Evolutionary conservation across 2,329 filamentous ascomycete genomes (phyloP).

Genomic region (Alternaria viburni): DNA sequence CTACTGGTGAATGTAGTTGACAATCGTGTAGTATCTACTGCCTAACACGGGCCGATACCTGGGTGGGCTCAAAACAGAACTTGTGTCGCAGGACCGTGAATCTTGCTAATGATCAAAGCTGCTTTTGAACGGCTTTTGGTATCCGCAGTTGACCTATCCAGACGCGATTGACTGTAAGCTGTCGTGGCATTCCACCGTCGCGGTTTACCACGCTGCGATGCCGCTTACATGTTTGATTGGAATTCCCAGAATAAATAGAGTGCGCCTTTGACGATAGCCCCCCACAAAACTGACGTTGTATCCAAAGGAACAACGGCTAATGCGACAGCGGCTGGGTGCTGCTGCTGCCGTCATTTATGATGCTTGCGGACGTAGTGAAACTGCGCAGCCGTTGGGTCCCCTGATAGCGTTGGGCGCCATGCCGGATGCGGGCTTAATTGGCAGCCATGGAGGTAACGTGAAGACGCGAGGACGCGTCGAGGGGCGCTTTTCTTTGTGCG

Average conservation of each 20-base stretch:
- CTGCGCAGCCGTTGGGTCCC: constrained; percentile 10
- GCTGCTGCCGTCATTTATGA: neutral
- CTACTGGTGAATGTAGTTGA: neutral
- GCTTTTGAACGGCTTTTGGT: neutral
- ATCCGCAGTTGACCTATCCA: neutral
- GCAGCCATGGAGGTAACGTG: constrained; percentile 17
- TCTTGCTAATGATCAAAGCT: neutral
- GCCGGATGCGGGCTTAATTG: constrained; percentile 8
- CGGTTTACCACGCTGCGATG: too few relatives aligned
- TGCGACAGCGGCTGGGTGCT: neutral
- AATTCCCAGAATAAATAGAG: too few relatives aligned
- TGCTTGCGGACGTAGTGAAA: constrained; percentile 1
- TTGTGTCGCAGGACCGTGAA: neutral
- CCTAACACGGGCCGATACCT: neutral
- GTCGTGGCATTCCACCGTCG: too few relatives aligned
- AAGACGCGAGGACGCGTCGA: constrained; percentile 15
- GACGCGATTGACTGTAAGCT: too few relatives aligned
- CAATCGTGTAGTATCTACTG: neutral
- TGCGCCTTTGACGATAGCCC: too few relatives aligned
- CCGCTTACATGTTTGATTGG: too few relatives aligned
- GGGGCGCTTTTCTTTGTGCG: constrained; percentile 9
- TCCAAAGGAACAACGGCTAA: too few relatives aligned
- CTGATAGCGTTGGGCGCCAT: neutral
- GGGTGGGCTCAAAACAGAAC: neutral
- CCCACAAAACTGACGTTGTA: too few relatives aligned